Percentiles rank a stretch among this genome's conserved stretches.
Conservation (phyloP, 805 yeast genomes). For the Pichia nanzhaoensis region DNA sequence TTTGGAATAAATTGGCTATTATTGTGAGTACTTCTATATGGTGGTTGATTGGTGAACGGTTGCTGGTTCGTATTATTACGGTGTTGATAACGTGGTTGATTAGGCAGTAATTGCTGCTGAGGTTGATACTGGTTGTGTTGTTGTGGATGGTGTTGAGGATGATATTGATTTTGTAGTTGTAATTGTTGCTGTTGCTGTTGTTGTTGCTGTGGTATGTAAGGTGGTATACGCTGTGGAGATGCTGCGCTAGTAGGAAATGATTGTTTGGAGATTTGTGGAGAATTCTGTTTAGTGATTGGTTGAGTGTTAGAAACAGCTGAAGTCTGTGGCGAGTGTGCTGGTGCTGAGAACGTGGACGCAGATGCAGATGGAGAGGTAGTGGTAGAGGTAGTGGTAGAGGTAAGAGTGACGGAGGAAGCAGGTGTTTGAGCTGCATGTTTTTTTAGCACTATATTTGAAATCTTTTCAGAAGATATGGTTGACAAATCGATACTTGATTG, state of each 20-base stretch:
- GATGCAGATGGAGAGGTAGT: no score
- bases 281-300: background rate
- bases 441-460: background rate
- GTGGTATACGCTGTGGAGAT: background rate
- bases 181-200: slow-evolving; percentile 6
- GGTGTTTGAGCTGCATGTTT: background rate
- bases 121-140: slow-evolving; percentile 8
- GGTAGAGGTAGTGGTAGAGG: no score
- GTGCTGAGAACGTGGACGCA: no score
- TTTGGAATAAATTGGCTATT: slow-evolving; percentile 4
- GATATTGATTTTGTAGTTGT: background rate
- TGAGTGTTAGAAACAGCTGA: background rate
- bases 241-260: background rate
- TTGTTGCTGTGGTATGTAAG: background rate
- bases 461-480: no score
- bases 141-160: background rate
- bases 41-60: background rate
- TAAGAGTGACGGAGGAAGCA: background rate
- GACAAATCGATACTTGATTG: background rate
- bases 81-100: background rate
- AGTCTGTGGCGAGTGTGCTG: background rate
- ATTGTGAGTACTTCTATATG: slow-evolving; percentile 1
- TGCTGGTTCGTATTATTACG: slow-evolving; percentile 2
- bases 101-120: slow-evolving; percentile 3
- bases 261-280: slow-evolving; percentile 1